phyloP scores from a whole-genome alignment of 2,329 filamentous ascomycete genomes.

The Arthrobotrys sinensis region DNA sequence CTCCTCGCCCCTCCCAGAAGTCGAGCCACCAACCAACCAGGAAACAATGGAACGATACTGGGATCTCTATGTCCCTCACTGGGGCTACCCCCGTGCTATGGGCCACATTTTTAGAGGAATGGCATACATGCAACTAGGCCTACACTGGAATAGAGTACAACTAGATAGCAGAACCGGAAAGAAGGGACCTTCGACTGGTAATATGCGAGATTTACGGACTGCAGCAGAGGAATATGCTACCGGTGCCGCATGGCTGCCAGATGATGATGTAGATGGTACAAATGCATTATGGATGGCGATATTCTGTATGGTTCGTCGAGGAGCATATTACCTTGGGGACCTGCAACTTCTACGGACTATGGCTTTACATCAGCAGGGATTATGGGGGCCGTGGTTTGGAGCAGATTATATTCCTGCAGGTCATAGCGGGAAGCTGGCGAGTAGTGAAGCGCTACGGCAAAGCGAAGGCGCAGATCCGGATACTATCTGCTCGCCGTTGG shows the following conservation, averaged over 20 bases:
- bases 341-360: conserved; percentile 62
- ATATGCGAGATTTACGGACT: conserved; percentile 50
- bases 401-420: conserved; percentile 52
- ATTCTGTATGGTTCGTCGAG: conserved; percentile 63
- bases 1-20: conserved; percentile 60
- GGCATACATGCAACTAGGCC: conserved; percentile 61
- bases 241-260: conserved; percentile 62
- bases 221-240: conserved; percentile 62
- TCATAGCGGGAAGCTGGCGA: conserved; percentile 61
- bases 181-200: conserved; percentile 48
- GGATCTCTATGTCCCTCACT: conserved; percentile 63
- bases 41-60: conserved; percentile 59
- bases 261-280: conserved; percentile 61
- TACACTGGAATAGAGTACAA: conserved; percentile 60
- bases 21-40: conserved; percentile 61
- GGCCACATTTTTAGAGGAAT: conserved; percentile 63
- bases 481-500: conserved; percentile 63
- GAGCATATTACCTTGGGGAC: conserved; percentile 63
- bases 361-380: conserved; percentile 60
- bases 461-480: conserved; percentile 60
- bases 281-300: conserved; percentile 63
- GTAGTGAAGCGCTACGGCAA: conserved; percentile 59
- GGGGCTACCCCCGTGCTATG: conserved; percentile 62
- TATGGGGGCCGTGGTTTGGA: conserved; percentile 58
- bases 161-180: conserved; percentile 49